Conservation (phyloP, 352 stramenopile species). For the Thalassiosira ordinaria region DNA sequence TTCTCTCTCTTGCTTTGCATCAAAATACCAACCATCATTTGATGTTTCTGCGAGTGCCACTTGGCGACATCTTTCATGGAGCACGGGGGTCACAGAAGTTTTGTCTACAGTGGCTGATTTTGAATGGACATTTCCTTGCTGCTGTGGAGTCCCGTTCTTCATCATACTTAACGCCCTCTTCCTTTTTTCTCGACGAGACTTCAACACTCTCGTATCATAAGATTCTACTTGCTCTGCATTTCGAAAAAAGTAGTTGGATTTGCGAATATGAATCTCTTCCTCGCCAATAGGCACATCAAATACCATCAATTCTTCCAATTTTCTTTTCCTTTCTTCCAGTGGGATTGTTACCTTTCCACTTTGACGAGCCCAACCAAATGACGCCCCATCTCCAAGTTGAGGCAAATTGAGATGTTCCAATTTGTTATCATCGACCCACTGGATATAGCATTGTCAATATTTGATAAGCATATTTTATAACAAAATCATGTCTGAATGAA, state of each 20-base stretch:
- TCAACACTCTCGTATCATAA: conserved; percentile 7
- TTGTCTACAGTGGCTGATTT: not conserved
- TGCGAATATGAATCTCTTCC: conserved; percentile 3
- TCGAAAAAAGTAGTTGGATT: conserved; percentile 24
- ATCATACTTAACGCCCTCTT: not conserved
- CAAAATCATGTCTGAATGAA: too few species aligned
- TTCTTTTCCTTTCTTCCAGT: conserved; percentile 1
- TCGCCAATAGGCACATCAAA: conserved; percentile 16
- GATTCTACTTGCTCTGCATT: conserved; percentile 16
- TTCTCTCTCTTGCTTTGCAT: conserved; percentile 19
- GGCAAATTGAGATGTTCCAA: too few species aligned
- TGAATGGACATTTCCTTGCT: not conserved
- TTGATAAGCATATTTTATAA: too few species aligned
- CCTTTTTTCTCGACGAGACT: not conserved
- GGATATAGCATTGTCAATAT: too few species aligned
- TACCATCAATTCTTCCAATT: not conserved
- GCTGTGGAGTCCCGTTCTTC: not conserved
- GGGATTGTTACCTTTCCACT: conserved; percentile 4
- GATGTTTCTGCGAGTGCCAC: not conserved
- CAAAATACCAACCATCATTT: not conserved
- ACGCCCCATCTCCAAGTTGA: not conserved
- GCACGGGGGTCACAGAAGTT: not conserved
- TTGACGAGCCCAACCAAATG: not conserved
- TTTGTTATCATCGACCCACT: conserved; percentile 28
- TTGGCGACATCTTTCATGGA: not conserved